Conservation (phyloP, 2,329 filamentous ascomycete genomes). For the Claviceps africana region DNA sequence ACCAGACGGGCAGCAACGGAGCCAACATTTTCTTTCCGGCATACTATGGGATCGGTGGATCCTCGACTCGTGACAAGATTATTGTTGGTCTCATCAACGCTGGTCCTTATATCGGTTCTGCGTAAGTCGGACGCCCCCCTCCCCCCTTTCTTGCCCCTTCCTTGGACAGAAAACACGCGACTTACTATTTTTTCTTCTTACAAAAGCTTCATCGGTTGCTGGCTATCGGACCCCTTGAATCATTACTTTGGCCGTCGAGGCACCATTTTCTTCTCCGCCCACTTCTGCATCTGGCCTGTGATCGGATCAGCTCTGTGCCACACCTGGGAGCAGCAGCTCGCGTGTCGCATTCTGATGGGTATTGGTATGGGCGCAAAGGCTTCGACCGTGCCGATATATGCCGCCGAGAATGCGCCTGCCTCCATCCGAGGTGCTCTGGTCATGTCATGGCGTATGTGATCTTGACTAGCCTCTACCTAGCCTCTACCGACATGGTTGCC, state of each 20-base stretch:
- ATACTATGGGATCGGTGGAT: slow-evolving; percentile 20
- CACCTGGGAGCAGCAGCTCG: slow-evolving; percentile 51
- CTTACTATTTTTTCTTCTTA: slow-evolving; percentile 5
- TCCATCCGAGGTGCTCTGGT: slow-evolving; percentile 60
- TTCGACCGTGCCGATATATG: slow-evolving; percentile 51
- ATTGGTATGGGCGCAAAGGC: slow-evolving; percentile 55
- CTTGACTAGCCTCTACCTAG: slow-evolving; percentile 22
- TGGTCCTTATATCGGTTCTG: slow-evolving; percentile 29
- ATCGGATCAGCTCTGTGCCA: slow-evolving; percentile 47
- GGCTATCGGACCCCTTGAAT: slow-evolving; percentile 47
- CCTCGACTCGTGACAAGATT: slow-evolving; percentile 30
- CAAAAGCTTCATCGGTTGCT: slow-evolving; percentile 36
- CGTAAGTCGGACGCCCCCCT: slow-evolving; percentile 27
- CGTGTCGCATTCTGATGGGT: slow-evolving; percentile 52
- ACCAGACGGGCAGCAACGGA: slow-evolving; percentile 46
- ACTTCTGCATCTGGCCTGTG: slow-evolving; percentile 30
- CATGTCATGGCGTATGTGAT: slow-evolving; percentile 56
- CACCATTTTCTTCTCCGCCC: slow-evolving; percentile 49
- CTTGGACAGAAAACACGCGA: slow-evolving; percentile 23
- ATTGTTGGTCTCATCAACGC: slow-evolving; percentile 15
- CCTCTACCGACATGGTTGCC: no score
- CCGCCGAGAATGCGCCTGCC: slow-evolving; percentile 59
- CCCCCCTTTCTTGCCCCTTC: slow-evolving; percentile 11
- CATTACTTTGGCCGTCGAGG: slow-evolving; percentile 49
- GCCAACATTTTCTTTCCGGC: slow-evolving; percentile 45